Evolutionary conservation across 805 yeast genomes (phyloP).

Genomic region (Ogataea neopini): DNA sequence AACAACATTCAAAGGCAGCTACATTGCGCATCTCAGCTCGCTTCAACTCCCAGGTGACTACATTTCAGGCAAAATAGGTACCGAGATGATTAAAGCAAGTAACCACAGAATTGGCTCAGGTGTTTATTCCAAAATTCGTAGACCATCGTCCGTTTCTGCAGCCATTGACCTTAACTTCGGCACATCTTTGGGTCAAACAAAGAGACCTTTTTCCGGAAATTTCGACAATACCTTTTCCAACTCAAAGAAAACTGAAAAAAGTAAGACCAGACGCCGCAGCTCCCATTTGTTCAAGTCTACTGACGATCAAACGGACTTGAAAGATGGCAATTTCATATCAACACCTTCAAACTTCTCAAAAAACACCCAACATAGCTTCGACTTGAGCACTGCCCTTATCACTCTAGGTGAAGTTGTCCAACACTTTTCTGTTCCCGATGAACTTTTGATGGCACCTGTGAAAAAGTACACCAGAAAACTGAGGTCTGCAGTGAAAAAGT

Average conservation of each 20-base stretch:
- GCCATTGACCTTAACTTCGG: background rate
- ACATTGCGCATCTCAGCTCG: conserved; percentile 23
- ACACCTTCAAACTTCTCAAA: conserved; percentile 14
- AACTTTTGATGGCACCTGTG: conserved; percentile 23
- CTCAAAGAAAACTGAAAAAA: background rate
- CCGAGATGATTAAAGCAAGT: conserved; percentile 18
- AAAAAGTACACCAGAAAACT: conserved; percentile 20
- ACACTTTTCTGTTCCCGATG: conserved; percentile 31
- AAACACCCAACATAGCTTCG: conserved; percentile 1
- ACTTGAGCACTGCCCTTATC: conserved; percentile 8
- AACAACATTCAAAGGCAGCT: conserved; percentile 7
- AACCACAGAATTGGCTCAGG: conserved; percentile 25
- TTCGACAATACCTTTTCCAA: background rate
- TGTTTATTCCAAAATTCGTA: conserved; percentile 9
- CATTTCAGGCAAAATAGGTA: conserved; percentile 28
- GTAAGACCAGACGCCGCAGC: background rate
- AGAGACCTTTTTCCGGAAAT: background rate
- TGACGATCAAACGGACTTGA: background rate
- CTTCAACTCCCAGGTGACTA: conserved; percentile 25
- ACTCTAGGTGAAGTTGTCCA: conserved; percentile 22
- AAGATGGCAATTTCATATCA: conserved; percentile 1
- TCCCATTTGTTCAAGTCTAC: background rate
- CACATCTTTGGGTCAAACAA: background rate
- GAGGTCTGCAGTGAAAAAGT: conserved; percentile 16
- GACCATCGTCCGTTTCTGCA: conserved; percentile 9